Base-by-base conservation (phyloP, 108 stramenopile species). In the Pseudonitzschia multiseries region DNA sequence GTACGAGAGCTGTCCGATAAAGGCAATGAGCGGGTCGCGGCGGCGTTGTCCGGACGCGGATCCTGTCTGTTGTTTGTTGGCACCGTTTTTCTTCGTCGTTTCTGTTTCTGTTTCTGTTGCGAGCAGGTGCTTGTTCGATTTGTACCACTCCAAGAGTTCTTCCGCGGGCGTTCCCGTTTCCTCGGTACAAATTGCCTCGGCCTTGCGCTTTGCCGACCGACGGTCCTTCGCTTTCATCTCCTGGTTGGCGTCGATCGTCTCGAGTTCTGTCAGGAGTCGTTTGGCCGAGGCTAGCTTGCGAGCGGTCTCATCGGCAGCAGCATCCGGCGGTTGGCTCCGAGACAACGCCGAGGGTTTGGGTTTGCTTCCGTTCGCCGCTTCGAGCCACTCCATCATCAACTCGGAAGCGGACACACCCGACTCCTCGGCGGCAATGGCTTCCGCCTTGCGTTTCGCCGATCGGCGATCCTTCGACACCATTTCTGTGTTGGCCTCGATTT, bases 1-100 rank as follows among this genome's bases (percentile, higher is more conserved):
- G 71, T 80, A 97, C 10, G 90, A 78, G 33, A 97, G 73, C 78
- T 97, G 97, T 42, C 97, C 97, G 10, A 97, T 80, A 67, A 97
- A 97, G 29, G 94, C 82, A 80, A 97, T 96, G 65, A 92, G 91
- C 3, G 97, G 97, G 69, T 87, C 61, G 9, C 61, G 61, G 33
- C 32, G 32, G 31, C 61, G 61, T n/a, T n/a, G n/a, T 40, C 61
- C 28, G 17, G 27, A 26, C 10, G 10, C 13, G 17, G 54, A 24
- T 14, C 40, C 42, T 31, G n/a, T n/a, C n/a, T n/a, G n/a, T n/a
- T n/a, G n/a, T 72, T 72, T 22, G 69, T 33, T 28, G 21, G 15
- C 57, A 28, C 73, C 41, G n/a, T n/a, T n/a, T n/a, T 77, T 70
- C 64, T 56, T 61, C 3, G 21, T 68, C 17, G 52, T 62, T 28